Evolutionary conservation across 805 yeast species (phyloP).

Genomic region (Cyberlindnera xylosilytica): DNA sequence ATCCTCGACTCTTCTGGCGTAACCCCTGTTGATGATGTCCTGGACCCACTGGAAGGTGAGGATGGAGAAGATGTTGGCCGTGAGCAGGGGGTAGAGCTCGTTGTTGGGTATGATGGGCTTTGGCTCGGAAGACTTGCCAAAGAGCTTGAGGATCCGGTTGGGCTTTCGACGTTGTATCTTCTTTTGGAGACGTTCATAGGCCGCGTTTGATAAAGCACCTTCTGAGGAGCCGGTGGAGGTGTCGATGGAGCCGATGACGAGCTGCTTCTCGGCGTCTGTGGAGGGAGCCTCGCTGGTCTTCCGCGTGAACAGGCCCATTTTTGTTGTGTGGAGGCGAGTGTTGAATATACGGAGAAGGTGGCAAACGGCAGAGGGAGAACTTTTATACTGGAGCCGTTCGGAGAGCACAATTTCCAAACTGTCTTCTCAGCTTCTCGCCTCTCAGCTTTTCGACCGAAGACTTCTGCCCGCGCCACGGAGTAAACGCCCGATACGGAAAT

Average conservation of each 20-base stretch:
- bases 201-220: neutral
- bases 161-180: slow-evolving; percentile 20
- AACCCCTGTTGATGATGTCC: slow-evolving; percentile 41
- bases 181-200: slow-evolving; percentile 8
- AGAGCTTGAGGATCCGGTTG: slow-evolving; percentile 12
- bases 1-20: slow-evolving; percentile 56
- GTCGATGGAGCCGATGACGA: neutral
- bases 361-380: too few relatives aligned
- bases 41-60: slow-evolving; percentile 24
- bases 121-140: slow-evolving; percentile 19
- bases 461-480: too few relatives aligned
- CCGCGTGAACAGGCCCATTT: neutral
- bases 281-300: neutral
- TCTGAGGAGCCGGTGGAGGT: neutral
- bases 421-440: too few relatives aligned
- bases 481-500: too few relatives aligned
- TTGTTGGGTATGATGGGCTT: slow-evolving; percentile 20
- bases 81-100: slow-evolving; percentile 19
- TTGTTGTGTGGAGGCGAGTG: neutral
- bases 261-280: neutral
- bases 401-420: too few relatives aligned
- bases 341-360: neutral
- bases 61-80: slow-evolving; percentile 19
- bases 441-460: too few relatives aligned
- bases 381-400: too few relatives aligned